Percentiles rank a stretch among this genome's conserved stretches.
phyloP scores from a whole-genome alignment of 164 flowering plant genomes.

The Nymphaea colorata region DNA sequence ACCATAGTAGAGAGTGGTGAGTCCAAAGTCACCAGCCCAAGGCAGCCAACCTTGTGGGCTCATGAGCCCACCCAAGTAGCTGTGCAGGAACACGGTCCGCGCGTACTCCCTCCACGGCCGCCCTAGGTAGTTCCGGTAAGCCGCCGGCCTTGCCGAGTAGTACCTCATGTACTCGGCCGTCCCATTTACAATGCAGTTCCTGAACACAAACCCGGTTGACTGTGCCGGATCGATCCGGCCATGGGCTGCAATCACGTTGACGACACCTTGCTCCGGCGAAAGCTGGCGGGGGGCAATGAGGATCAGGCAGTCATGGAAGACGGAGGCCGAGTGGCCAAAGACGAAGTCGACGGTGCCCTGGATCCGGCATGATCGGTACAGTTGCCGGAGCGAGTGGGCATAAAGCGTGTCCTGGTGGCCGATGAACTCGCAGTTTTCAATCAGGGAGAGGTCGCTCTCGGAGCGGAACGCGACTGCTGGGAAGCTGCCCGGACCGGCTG shows the following conservation, averaged over 20 bases:
- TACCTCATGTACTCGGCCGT: constrained; percentile 56
- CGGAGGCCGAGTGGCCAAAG: constrained; percentile 64
- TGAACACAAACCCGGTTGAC: constrained; percentile 71
- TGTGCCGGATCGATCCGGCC: constrained; percentile 79
- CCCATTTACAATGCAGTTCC: constrained; percentile 52
- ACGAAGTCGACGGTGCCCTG: constrained; percentile 83
- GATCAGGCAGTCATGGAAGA: constrained; percentile 54
- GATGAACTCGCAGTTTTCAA: constrained; percentile 58
- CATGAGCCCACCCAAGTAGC: constrained; percentile 35
- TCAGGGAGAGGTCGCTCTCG: constrained; percentile 50
- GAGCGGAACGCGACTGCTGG: constrained; percentile 82
- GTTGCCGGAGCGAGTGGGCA: constrained; percentile 62
- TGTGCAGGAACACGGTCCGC: constrained; percentile 55
- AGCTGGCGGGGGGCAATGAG: constrained; percentile 43
- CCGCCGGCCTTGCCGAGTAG: constrained; percentile 35
- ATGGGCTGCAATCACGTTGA: constrained; percentile 62
- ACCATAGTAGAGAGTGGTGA: constrained; percentile 66
- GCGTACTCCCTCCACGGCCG: constrained; percentile 93
- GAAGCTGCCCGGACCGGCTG: constrained; percentile 62
- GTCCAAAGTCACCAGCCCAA: constrained; percentile 57
- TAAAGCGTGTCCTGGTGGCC: constrained; percentile 85
- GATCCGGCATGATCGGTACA: constrained; percentile 54
- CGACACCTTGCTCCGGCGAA: constrained; percentile 52
- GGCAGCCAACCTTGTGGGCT: constrained; percentile 67
- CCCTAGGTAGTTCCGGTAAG: constrained; percentile 62